Conservation (phyloP, 306 rosid species). For the Dicorynia guianensis region DNA sequence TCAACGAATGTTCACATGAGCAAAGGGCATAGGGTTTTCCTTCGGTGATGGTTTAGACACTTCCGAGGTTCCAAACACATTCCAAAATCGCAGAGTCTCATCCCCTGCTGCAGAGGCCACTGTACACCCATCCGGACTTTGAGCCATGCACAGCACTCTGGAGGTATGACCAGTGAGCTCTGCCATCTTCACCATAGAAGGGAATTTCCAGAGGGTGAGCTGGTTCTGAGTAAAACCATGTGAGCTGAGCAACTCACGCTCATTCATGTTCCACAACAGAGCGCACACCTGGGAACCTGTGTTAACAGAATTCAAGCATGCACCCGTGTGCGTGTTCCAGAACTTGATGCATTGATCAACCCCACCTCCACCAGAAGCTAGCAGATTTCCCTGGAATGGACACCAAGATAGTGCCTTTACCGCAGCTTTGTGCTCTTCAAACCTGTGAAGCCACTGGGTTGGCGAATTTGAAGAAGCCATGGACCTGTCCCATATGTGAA, state of each 20-base stretch:
- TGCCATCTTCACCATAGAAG: conserved; percentile 71
- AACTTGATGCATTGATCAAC: conserved; percentile 64
- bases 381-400: conserved; percentile 68
- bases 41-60: conserved; percentile 35
- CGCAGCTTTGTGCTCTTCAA: conserved; percentile 65
- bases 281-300: conserved; percentile 75
- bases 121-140: conserved; percentile 48
- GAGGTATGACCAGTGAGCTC: conserved; percentile 76
- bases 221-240: conserved; percentile 71
- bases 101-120: conserved; percentile 55
- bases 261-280: conserved; percentile 72
- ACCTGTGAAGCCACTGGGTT: conserved; percentile 69
- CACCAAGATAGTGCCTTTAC: conserved; percentile 76
- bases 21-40: conserved; percentile 39
- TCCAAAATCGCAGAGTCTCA: conserved; percentile 45
- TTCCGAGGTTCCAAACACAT: conserved; percentile 47
- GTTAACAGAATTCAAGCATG: conserved; percentile 66
- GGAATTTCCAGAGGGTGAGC: conserved; percentile 74
- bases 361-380: conserved; percentile 66
- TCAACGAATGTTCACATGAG: conserved; percentile 40
- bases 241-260: conserved; percentile 76
- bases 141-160: conserved; percentile 67
- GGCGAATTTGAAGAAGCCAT: conserved; percentile 58
- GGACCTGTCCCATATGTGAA: conserved; percentile 65
- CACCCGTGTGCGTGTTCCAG: conserved; percentile 76